phyloP scores from a whole-genome alignment of 768 basidiomycete genomes.

The Rhodotorula graminis region DNA sequence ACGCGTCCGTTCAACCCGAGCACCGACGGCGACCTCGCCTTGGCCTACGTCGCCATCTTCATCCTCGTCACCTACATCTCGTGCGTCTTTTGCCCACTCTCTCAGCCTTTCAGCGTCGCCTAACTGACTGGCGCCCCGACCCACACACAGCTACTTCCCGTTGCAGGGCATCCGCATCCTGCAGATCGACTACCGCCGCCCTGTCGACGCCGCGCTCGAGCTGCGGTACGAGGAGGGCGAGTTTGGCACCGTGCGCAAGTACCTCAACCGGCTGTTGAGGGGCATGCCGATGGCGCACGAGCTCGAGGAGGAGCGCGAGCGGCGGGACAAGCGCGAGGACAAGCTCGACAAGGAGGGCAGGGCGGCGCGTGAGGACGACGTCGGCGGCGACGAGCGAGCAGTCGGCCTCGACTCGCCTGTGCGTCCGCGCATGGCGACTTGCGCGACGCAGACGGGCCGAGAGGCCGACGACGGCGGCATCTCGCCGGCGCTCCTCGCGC shows the following conservation, averaged over 20 bases:
- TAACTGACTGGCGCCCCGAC: too few species aligned
- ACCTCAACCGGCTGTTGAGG: not conserved
- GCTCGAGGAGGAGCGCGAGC: slow-evolving; percentile 12
- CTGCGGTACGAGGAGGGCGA: slow-evolving; percentile 54
- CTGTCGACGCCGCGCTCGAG: slow-evolving; percentile 53
- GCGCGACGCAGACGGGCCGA: not conserved
- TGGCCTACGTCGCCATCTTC: slow-evolving; percentile 23
- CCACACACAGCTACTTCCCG: slow-evolving; percentile 51
- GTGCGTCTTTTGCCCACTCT: slow-evolving; percentile 7
- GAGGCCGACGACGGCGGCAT: not conserved
- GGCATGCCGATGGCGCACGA: slow-evolving; percentile 28
- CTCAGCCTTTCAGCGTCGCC: too few species aligned
- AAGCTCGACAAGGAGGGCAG: not conserved
- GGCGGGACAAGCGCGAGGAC: not conserved
- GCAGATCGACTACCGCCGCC: slow-evolving; percentile 56
- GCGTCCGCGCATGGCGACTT: not conserved
- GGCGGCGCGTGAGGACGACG: too few species aligned
- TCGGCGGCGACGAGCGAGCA: not conserved
- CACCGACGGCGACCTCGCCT: slow-evolving; percentile 57
- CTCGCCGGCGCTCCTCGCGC: not conserved
- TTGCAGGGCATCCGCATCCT: slow-evolving; percentile 60
- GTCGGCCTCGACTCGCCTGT: not conserved
- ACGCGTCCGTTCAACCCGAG: slow-evolving; percentile 60
- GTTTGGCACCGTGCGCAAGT: slow-evolving; percentile 4
- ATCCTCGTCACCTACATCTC: slow-evolving; percentile 47